phyloP scores from a whole-genome alignment of 2,329 filamentous ascomycete genomes.

The Didymella sp. region DNA sequence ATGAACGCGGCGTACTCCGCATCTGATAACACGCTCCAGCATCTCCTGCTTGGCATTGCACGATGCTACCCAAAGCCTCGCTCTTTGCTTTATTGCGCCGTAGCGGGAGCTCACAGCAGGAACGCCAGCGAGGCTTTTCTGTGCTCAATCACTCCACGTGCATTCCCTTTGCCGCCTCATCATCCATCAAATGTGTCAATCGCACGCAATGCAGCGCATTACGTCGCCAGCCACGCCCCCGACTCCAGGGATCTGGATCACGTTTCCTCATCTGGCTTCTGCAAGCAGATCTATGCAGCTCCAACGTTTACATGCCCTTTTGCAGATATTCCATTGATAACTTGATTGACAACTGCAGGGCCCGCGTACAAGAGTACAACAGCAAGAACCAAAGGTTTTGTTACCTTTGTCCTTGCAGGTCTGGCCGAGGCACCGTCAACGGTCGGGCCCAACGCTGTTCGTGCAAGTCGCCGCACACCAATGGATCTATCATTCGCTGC shows the following conservation, averaged over 20 bases:
- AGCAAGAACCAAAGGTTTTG: neutral
- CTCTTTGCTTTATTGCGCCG: neutral
- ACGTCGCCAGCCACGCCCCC: slow-evolving; percentile 2
- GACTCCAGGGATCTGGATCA: neutral
- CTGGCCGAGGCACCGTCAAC: neutral
- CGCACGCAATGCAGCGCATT: neutral
- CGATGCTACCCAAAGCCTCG: neutral
- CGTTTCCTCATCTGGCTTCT: slow-evolving; percentile 3
- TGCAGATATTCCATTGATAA: neutral
- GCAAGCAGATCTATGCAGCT: neutral
- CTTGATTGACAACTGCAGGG: neutral
- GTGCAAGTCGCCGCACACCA: neutral
- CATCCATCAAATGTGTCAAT: neutral
- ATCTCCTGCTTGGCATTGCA: neutral
- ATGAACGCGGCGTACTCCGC: slow-evolving; percentile 11
- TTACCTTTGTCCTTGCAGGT: neutral
- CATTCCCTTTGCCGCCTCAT: neutral
- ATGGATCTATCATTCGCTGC: neutral
- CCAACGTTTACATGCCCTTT: neutral
- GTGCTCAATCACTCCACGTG: neutral
- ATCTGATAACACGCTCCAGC: slow-evolving; percentile 11
- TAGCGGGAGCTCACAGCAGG: neutral
- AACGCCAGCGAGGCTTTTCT: neutral
- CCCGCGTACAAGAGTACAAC: too few species aligned
- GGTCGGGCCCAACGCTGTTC: neutral